These are phyloP conservation scores for Pogostemon cablin DNA, from an alignment of 257 asterid genomes.

Conservation along the genomic window DNA sequence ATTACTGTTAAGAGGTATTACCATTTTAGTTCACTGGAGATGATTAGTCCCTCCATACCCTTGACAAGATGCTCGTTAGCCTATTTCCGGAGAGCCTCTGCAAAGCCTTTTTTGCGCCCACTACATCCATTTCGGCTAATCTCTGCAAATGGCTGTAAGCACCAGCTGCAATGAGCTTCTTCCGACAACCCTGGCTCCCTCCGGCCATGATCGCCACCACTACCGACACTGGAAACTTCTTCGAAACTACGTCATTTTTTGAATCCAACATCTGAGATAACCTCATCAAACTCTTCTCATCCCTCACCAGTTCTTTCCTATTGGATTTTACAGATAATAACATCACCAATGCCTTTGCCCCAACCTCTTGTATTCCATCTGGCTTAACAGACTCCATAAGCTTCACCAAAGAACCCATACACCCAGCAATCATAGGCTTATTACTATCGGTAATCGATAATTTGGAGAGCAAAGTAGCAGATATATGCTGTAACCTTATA, in stretches of 20 bases:
- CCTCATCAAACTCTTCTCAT: constrained; percentile 81
- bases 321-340: constrained; percentile 67
- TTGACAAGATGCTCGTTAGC: constrained; percentile 69
- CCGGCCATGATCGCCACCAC: constrained; percentile 82
- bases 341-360: constrained; percentile 69
- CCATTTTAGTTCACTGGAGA: constrained; percentile 45
- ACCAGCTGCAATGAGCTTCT: constrained; percentile 72
- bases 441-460: constrained; percentile 62
- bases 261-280: constrained; percentile 84
- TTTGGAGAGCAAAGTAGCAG: constrained; percentile 77
- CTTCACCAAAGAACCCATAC: constrained; percentile 83
- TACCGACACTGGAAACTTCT: constrained; percentile 88
- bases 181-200: constrained; percentile 91
- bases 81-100: constrained; percentile 90
- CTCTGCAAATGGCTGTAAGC: constrained; percentile 73
- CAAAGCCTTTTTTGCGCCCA: constrained; percentile 84
- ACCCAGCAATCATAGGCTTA: constrained; percentile 64
- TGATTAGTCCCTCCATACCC: constrained; percentile 73
- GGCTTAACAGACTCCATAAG: constrained; percentile 92
- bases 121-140: constrained; percentile 66
- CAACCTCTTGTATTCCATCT: constrained; percentile 84
- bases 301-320: constrained; percentile 80
- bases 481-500: constrained; percentile 66
- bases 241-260: constrained; percentile 53
- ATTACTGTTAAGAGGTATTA: constrained; percentile 30